Percentiles rank a stretch among this genome's conserved stretches.
These are phyloP conservation scores for Linnemannia elongata DNA, from an alignment of 192 early-diverging fungal species.

Conservation along the genomic window DNA sequence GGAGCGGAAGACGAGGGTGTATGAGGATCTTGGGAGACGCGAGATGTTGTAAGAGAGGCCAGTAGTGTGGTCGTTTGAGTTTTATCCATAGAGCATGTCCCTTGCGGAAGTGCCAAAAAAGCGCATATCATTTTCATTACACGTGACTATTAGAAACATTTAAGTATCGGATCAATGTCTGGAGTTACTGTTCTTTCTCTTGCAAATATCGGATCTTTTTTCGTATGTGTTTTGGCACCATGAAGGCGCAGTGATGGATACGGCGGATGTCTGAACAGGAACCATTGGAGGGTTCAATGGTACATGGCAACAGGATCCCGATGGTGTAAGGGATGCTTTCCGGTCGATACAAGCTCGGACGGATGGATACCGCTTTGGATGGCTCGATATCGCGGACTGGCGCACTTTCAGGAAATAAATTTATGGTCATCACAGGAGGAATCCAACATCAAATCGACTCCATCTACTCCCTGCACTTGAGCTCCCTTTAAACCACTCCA, in stretches of 20 bases:
- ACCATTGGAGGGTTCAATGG: not conserved
- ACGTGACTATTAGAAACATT: not conserved
- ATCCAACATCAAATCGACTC: conserved; percentile 1
- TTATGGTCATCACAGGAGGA: not conserved
- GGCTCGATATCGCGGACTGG: not conserved
- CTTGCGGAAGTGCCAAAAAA: not conserved
- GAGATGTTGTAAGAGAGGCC: not conserved
- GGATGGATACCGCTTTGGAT: not conserved
- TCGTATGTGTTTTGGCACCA: conserved; percentile 7
- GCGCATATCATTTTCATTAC: not conserved
- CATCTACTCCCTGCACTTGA: not conserved
- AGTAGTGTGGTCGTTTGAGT: not conserved
- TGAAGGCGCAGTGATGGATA: not conserved
- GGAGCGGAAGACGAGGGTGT: not conserved
- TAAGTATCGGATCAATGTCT: not conserved
- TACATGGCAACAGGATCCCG: not conserved
- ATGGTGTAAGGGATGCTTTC: not conserved
- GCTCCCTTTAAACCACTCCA: not conserved
- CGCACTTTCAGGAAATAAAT: not conserved
- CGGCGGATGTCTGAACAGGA: not conserved
- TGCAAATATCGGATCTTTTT: conserved; percentile 19
- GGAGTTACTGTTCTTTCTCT: not conserved
- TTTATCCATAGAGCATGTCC: not conserved
- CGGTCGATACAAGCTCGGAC: not conserved
- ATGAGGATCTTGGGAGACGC: not conserved